phyloP scores from a whole-genome alignment of 768 basidiomycete genomes.

The Pulveroboletus sp. region DNA sequence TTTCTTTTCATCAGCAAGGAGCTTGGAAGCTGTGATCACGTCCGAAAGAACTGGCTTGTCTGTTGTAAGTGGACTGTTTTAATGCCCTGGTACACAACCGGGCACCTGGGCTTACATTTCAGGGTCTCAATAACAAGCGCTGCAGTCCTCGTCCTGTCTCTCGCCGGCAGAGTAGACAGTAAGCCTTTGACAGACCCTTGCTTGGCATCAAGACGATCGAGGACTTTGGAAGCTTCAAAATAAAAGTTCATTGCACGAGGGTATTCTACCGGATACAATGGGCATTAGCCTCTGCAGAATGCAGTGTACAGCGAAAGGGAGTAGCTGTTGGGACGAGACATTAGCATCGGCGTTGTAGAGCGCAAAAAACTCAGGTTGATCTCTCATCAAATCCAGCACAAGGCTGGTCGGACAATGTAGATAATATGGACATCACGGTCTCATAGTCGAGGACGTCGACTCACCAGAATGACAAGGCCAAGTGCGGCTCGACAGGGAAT shows the following conservation, averaged over 20 bases:
- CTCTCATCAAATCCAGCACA: constrained; percentile 47
- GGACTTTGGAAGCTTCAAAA: constrained; percentile 77
- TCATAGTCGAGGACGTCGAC: constrained; percentile 8
- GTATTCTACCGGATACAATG: constrained; percentile 26
- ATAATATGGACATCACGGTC: constrained; percentile 66
- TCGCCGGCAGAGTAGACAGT: constrained; percentile 66
- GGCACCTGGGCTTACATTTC: constrained; percentile 65
- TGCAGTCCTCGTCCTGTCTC: constrained; percentile 70
- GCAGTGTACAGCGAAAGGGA: constrained; percentile 17
- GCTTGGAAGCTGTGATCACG: constrained; percentile 60
- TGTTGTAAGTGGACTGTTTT: constrained; percentile 27
- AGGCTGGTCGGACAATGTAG: constrained; percentile 86
- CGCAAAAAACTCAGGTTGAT: constrained; percentile 22
- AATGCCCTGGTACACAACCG: constrained; percentile 1
- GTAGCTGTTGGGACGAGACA: constrained; percentile 15
- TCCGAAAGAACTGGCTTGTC: constrained; percentile 74
- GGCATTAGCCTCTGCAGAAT: constrained; percentile 23
- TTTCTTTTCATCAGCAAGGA: constrained; percentile 71
- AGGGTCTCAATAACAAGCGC: constrained; percentile 92
- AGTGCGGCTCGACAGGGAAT: not conserved
- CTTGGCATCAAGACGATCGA: constrained; percentile 84
- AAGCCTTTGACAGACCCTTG: constrained; percentile 91
- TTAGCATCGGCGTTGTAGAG: constrained; percentile 25
- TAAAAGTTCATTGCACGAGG: constrained; percentile 82
- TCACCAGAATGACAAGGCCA: constrained; percentile 13